Evolutionary conservation across 306 rosid species (phyloP), one percentile per base, ranked within the genome.

Genomic region (Chamaecrista fasciculata): DNA sequence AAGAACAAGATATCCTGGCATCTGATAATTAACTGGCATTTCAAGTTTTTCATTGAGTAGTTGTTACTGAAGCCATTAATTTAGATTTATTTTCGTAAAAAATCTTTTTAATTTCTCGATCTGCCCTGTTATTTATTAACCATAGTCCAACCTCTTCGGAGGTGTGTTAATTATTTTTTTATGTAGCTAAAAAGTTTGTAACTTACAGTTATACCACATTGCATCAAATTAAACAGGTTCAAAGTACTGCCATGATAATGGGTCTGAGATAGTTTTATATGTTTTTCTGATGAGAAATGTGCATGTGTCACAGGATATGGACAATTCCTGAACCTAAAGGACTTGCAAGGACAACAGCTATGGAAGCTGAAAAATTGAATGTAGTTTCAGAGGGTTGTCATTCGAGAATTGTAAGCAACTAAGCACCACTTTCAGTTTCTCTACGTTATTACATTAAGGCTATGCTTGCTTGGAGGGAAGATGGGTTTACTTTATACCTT

Each of bases 351-450:
- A 84, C 91, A 56, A 75, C 91, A 18, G 71, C 97, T 1, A 59
- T 68, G 61, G 96, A 95, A 60, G 89, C 90, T 62, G 95, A 85
- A 77, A 80, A 80, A 75, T 69, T 95, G 63, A 89, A 87, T 59
- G 40, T 91, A 64, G 86, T 95, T 62, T 87, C 95, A 4, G 99
- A 91, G 91, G 95, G 84, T 21, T 95, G 97, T 67, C 69, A 80
- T 75, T 80, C 92, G 0, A 84, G 87, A 81, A 72, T 83, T 75
- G 98, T 93, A 81, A 84, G 92, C 51, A 81, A 50, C 62, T 90
- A 81, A 84, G 87, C 47, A 80, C 57, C 66, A 62, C 69, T 52
- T 19, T 36, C 50, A 18, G 62, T 29, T 11, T 4, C 26, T 1
- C 19, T 2, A 1, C 23, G 39, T 47, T 18, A 16, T 44, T 43